These are phyloP conservation scores for Protoeuglena noctilucae DNA, from an alignment of 139 green algal species.

Conservation along the genomic window DNA sequence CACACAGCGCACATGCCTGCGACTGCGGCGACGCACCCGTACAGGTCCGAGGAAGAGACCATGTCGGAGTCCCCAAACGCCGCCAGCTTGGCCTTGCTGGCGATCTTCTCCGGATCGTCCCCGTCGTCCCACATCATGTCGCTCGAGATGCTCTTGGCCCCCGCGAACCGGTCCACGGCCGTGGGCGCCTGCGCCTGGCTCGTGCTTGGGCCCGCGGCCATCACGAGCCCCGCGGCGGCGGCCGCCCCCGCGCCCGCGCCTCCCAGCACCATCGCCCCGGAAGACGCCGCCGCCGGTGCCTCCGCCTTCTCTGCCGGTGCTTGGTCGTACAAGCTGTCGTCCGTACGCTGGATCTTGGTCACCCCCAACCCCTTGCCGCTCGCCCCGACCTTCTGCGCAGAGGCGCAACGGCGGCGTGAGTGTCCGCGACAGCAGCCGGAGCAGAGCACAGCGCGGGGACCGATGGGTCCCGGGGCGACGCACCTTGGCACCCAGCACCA, in stretches of 20 bases:
- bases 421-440: too few relatives aligned
- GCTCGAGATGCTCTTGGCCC: not conserved
- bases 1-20: too few relatives aligned
- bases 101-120: not conserved
- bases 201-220: not conserved
- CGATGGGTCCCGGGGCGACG: too few relatives aligned
- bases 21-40: too few relatives aligned
- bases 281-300: not conserved
- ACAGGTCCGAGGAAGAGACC: not conserved
- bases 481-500: slow-evolving; percentile 42
- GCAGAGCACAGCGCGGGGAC: too few relatives aligned
- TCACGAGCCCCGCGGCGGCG: too few relatives aligned
- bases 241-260: too few relatives aligned
- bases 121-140: not conserved
- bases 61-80: not conserved
- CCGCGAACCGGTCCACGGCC: not conserved
- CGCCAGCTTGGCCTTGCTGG: not conserved
- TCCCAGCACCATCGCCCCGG: not conserved
- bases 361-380: too few relatives aligned
- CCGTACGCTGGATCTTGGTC: too few relatives aligned
- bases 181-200: not conserved
- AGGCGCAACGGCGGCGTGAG: too few relatives aligned
- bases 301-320: slow-evolving; percentile 15
- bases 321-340: slow-evolving; percentile 47
- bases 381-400: too few relatives aligned